Evolutionary conservation across 1,139 yeast species (phyloP).

Genomic region (Hyphopichia buzzinii): DNA sequence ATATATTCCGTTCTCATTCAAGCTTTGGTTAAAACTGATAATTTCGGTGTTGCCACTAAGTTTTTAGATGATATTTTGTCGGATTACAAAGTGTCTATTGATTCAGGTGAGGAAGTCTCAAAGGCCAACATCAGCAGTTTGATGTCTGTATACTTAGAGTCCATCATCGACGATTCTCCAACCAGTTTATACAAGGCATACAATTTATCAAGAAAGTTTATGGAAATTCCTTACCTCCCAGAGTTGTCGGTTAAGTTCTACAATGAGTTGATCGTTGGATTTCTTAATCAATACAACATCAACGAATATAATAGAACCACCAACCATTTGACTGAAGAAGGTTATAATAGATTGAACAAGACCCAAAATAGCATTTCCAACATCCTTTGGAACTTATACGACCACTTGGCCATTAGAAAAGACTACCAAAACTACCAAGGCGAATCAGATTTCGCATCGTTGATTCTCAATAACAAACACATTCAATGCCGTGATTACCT

Average conservation of each 20-base stretch:
- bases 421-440: constrained; percentile 27
- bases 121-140: constrained; percentile 28
- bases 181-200: constrained; percentile 23
- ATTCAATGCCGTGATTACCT: constrained; percentile 29
- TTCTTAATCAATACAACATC: constrained; percentile 19
- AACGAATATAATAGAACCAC: constrained; percentile 12
- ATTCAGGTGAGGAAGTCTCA: constrained; percentile 12
- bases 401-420: constrained; percentile 35
- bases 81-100: constrained; percentile 22
- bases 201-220: constrained; percentile 29
- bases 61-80: constrained; percentile 48
- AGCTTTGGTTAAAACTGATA: constrained; percentile 49
- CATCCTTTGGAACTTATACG: constrained; percentile 33
- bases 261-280: constrained; percentile 30
- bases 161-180: constrained; percentile 17
- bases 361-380: constrained; percentile 11
- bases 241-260: constrained; percentile 33
- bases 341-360: constrained; percentile 11
- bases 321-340: constrained; percentile 2
- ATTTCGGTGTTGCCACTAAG: constrained; percentile 49
- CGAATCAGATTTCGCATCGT: constrained; percentile 5
- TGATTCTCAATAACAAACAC: constrained; percentile 11
- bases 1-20: constrained; percentile 53
- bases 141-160: constrained; percentile 30
- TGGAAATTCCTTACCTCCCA: constrained; percentile 34